phyloP scores from a whole-genome alignment of 2,329 filamentous ascomycete species.

The Biscogniauxia mediterranea region DNA sequence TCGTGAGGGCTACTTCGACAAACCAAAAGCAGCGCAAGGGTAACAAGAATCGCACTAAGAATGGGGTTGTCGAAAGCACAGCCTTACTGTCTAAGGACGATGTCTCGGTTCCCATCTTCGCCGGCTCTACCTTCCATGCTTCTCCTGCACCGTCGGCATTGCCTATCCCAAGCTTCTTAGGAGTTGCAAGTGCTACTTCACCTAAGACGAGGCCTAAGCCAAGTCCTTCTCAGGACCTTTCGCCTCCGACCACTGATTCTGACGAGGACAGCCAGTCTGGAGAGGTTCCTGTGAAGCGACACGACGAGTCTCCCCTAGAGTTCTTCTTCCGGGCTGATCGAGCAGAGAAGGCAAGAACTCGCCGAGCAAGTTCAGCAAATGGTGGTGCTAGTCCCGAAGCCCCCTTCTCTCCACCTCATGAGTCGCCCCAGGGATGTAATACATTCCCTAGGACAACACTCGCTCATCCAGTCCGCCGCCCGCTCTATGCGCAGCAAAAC shows the following conservation, averaged over 20 bases:
- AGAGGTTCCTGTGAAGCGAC: slow-evolving; percentile 32
- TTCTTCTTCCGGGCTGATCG: slow-evolving; percentile 87
- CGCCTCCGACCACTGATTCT: slow-evolving; percentile 52
- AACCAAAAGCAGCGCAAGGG: slow-evolving; percentile 30
- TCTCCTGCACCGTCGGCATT: slow-evolving; percentile 89
- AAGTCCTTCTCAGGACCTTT: slow-evolving; percentile 44
- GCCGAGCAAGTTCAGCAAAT: slow-evolving; percentile 51
- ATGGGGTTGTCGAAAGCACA: slow-evolving; percentile 40
- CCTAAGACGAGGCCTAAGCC: slow-evolving; percentile 45
- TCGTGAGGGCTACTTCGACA: slow-evolving; percentile 27
- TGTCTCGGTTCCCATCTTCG: slow-evolving; percentile 64
- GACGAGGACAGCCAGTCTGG: slow-evolving; percentile 48
- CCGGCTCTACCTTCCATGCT: slow-evolving; percentile 90
- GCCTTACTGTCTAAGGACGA: slow-evolving; percentile 45
- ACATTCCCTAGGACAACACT: slow-evolving; percentile 34
- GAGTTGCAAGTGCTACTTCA: slow-evolving; percentile 70
- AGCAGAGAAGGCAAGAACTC: slow-evolving; percentile 67
- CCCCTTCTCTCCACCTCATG: slow-evolving; percentile 52
- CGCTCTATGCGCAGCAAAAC: slow-evolving; percentile 39
- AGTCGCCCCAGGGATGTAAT: slow-evolving; percentile 35
- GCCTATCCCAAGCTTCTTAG: slow-evolving; percentile 83
- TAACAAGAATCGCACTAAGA: slow-evolving; percentile 30
- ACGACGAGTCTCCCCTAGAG: slow-evolving; percentile 75
- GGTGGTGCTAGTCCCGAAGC: slow-evolving; percentile 37
- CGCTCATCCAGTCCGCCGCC: slow-evolving; percentile 29